Evolutionary conservation across 371 early-diverging fungal genomes (phyloP).

Genomic region (Rhizopus stolonifer): DNA sequence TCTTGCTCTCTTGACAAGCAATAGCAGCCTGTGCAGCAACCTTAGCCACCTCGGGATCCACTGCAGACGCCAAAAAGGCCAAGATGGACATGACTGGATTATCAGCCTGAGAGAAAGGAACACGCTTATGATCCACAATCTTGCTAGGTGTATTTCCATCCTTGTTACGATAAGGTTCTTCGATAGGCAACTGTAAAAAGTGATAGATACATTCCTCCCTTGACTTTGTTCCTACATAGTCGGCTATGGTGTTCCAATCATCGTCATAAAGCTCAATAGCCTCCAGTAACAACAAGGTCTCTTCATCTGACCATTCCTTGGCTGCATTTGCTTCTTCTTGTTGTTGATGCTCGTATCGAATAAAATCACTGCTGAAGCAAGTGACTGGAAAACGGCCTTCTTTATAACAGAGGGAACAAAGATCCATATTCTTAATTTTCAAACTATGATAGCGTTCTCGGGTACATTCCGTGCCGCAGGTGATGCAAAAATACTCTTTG

Average conservation of each 20-base stretch:
- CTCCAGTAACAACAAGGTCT: slow-evolving; percentile 91
- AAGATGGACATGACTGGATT: slow-evolving; percentile 97
- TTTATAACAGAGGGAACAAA: slow-evolving; percentile 87
- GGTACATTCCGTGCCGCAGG: slow-evolving; percentile 91
- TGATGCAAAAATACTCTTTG: slow-evolving; percentile 71
- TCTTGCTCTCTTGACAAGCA: slow-evolving; percentile 21
- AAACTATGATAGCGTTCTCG: slow-evolving; percentile 77
- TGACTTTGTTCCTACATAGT: slow-evolving; percentile 86
- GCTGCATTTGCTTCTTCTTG: slow-evolving; percentile 35
- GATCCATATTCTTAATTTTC: slow-evolving; percentile 77
- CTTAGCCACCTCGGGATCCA: slow-evolving; percentile 88
- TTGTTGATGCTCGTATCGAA: slow-evolving; percentile 66
- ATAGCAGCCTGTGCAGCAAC: slow-evolving; percentile 67
- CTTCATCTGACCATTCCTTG: slow-evolving; percentile 89
- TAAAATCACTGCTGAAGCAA: slow-evolving; percentile 86
- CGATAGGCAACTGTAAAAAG: slow-evolving; percentile 95
- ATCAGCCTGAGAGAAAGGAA: slow-evolving; percentile 85
- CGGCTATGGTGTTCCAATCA: slow-evolving; percentile 94
- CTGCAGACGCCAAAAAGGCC: slow-evolving; percentile 91
- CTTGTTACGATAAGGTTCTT: slow-evolving; percentile 73
- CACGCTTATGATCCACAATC: slow-evolving; percentile 58
- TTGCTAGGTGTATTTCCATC: slow-evolving; percentile 11
- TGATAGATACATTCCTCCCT: slow-evolving; percentile 94
- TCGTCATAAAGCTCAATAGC: slow-evolving; percentile 95
- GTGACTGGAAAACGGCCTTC: slow-evolving; percentile 94